Evolutionary conservation across 257 asterid genomes (phyloP).

Genomic region (Sherardia arvensis): DNA sequence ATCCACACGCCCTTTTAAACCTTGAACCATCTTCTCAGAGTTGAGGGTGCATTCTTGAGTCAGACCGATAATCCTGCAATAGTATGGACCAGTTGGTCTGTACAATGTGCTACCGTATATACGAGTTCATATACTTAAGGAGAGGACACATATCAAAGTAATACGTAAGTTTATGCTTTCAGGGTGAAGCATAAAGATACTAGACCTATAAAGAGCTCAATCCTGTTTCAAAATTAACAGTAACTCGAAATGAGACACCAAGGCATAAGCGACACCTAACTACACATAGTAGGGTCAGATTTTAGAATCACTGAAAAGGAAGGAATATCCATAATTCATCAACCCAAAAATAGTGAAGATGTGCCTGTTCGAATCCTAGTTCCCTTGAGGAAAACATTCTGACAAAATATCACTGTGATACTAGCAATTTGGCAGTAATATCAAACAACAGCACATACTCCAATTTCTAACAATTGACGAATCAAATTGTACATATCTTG

Average conservation of each 20-base stretch:
- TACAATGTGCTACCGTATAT: neutral
- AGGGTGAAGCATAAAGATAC: too few species aligned
- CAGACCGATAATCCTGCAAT: slow-evolving; percentile 31
- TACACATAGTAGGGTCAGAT: neutral
- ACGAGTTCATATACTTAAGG: too few species aligned
- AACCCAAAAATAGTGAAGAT: neutral
- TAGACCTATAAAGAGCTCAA: too few species aligned
- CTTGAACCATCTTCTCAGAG: slow-evolving; percentile 31
- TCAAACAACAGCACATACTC: too few species aligned
- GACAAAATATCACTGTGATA: neutral
- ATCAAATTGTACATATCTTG: slow-evolving; percentile 7
- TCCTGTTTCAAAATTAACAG: too few species aligned
- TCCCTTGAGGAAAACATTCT: neutral
- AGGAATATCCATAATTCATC: neutral
- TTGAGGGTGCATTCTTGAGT: slow-evolving; percentile 31
- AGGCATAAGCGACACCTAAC: neutral
- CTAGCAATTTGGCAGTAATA: neutral
- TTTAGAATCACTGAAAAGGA: neutral
- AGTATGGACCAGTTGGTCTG: slow-evolving; percentile 10
- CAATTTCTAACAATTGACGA: too few species aligned
- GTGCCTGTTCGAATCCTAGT: too few species aligned
- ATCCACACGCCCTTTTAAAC: slow-evolving; percentile 23
- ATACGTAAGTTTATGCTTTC: too few species aligned
- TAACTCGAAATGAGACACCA: too few species aligned
- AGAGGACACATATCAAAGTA: neutral